Base-by-base conservation (phyloP, 2,329 filamentous ascomycete species). In the Pseudogymnoascus pannorum region DNA sequence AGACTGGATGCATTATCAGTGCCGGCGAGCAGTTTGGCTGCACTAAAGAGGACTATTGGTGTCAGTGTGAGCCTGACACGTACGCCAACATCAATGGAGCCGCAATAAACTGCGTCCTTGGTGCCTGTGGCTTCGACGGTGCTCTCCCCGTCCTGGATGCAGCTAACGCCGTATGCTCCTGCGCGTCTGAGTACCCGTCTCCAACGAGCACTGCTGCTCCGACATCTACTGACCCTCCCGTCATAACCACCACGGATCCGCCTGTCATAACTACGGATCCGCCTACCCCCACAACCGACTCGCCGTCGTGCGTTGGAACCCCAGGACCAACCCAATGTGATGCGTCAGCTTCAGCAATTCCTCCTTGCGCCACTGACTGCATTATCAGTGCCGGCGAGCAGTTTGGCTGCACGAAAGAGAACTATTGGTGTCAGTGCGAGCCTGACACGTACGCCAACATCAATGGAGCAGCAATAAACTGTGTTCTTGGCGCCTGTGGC, bases 51-150 rank as follows among this genome's bases (percentile, higher is more conserved):
- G 48, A 54, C 16, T 54, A 54, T 3, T 54, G 48, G 48, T 54
- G 48, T 7, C 48, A 54, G 24, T 54, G 48, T 16, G 26, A 54
- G 26, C 48, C 48, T 14, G 48, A 54, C 26, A 54, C 48, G 3
- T 54, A 31, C 26, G 48, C 48, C 26, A 54, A 20, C 26, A 54
- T 54, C 48, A 54, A 54, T 54, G 48, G 48, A 8, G 48, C 48
- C 4, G 48, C 48, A 14, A 18, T 54, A 18, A 54, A 54, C n/a
- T 54, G 48, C 26, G 48, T 54, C 26, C 26, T 54, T 31, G 26
- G 9, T 20, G n/a, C 48, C 11, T 54, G 48, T 18, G 48, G 48
- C 16, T 3, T 54, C 1, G 5, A 2, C 6, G 16, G 26, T 14
- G 48, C 48, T 18, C 48, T 54, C 5, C 48, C 48, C 1, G 48